Conservation (phyloP, 2,329 filamentous ascomycete species). For the Ceratocystis ficicola region DNA sequence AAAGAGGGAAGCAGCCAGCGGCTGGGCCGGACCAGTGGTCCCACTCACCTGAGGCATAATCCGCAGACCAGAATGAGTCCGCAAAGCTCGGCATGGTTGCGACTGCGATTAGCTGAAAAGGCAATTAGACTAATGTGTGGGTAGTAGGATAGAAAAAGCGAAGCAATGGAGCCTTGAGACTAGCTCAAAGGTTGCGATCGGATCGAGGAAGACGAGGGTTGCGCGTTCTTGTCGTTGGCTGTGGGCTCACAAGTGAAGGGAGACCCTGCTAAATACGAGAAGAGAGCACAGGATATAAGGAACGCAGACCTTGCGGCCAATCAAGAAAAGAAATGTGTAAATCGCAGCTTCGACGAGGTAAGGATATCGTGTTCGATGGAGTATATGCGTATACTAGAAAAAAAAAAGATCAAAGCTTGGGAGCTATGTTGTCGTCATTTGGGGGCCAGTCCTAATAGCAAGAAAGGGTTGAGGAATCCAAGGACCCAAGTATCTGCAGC, state of each 20-base stretch:
- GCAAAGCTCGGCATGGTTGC: constrained; percentile 72
- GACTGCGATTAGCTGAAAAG: not conserved
- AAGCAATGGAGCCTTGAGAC: not conserved
- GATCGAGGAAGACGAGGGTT: not conserved
- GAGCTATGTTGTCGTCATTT: constrained; percentile 10
- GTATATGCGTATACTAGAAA: constrained; percentile 1
- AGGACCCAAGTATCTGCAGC: not conserved
- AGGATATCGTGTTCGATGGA: not conserved
- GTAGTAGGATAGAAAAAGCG: not conserved
- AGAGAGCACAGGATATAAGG: not conserved
- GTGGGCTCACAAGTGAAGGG: not conserved
- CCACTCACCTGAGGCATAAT: constrained; percentile 78
- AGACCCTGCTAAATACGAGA: not conserved
- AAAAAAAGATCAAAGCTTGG: constrained; percentile 3
- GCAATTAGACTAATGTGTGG: not conserved
- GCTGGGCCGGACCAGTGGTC: constrained; percentile 12
- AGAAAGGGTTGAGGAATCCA: not conserved
- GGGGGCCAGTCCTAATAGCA: not conserved
- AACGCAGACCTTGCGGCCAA: constrained; percentile 7
- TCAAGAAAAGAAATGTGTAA: not conserved
- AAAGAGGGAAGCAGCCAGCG: too few relatives aligned
- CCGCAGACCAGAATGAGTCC: constrained; percentile 93
- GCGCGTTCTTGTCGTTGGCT: not conserved
- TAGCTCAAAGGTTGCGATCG: not conserved
- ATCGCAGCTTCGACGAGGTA: not conserved